Percentiles rank a stretch among this genome's conserved stretches.
Conservation (phyloP, 768 basidiomycete genomes). For the Roridomyces roridus region DNA sequence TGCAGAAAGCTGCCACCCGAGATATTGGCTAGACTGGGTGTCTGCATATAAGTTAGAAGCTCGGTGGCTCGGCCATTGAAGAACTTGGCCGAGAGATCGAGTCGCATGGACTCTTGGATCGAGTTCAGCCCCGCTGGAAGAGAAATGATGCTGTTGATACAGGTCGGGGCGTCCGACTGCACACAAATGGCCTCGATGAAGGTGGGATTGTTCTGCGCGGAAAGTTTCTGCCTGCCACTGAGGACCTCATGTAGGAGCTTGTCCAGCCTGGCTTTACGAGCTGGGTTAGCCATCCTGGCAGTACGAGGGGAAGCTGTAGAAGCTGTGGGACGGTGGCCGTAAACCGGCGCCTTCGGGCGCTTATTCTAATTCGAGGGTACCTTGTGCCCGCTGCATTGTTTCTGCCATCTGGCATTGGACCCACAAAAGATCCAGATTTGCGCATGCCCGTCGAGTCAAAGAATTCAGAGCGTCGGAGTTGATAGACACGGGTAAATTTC, state of each 20-base stretch:
- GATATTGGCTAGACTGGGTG: slow-evolving; percentile 42
- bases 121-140: slow-evolving; percentile 42
- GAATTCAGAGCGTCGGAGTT: too few relatives aligned
- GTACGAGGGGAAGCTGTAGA: neutral
- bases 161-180: slow-evolving; percentile 21
- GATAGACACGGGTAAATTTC: too few relatives aligned
- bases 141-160: slow-evolving; percentile 43
- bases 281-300: slow-evolving; percentile 4
- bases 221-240: neutral
- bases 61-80: slow-evolving; percentile 47
- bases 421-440: too few relatives aligned
- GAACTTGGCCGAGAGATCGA: slow-evolving; percentile 42
- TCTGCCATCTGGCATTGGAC: too few relatives aligned
- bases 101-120: slow-evolving; percentile 48
- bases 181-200: slow-evolving; percentile 6
- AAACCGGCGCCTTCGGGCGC: neutral
- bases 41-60: slow-evolving; percentile 45
- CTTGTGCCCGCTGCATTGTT: too few relatives aligned
- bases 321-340: neutral
- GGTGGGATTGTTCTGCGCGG: neutral
- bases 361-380: neutral
- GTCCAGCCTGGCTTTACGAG: neutral
- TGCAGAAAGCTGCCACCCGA: slow-evolving; percentile 49
- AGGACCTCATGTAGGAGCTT: slow-evolving; percentile 3
- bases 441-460: too few relatives aligned